Base-by-base conservation (phyloP, 306 rosid species). In the Citrullus mucosospermus region DNA sequence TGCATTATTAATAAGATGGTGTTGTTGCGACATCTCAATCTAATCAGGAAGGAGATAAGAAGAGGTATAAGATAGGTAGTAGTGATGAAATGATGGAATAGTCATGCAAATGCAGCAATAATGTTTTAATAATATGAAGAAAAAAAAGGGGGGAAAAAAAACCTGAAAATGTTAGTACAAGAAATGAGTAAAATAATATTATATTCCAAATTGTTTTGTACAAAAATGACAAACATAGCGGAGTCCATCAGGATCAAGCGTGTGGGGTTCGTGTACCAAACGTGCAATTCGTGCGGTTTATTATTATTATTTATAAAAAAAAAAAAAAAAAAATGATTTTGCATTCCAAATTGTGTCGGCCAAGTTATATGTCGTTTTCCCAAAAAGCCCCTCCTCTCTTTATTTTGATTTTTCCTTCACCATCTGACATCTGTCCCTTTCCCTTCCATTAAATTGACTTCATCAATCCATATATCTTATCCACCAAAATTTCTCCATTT, bases 241-340 rank as follows among this genome's bases (percentile, higher is more conserved):
- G 3, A 72, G 77, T 50, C 28, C 7, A 22, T 14, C 4, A 28
- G 10, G 5, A 2, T 12, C 59, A 72, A 72, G 44, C 77, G 77
- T 72, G 76, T 44, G 76, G 76, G 76, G 76, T 70, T 54, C 60
- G 77, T 50, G 44, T 50, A 72, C 60, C 77, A 50, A 72, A 72
- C 77, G 77, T 72, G 77, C 60, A 72, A 72, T 72, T 72, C 44
- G 25, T 48, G 77, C 77, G 28, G 25, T 5, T 72, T 71, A 2
- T 46, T 25, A 15, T 22, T 1, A 17, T 17, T 54, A 1, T 53
- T n/a, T 0, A 5, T n/a, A n/a, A n/a, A n/a, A n/a, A n/a, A n/a
- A 22, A 22, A 22, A 22, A 22, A 25, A 25, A 25, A 15, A 34
- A 34, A 58, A 30, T 36, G 13, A 65, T 36, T 16, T 38, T 65